Percentiles rank a stretch among this genome's conserved stretches.
Conservation (phyloP, 2,329 filamentous ascomycete genomes). For the Ceratocystis diversiconidia region DNA sequence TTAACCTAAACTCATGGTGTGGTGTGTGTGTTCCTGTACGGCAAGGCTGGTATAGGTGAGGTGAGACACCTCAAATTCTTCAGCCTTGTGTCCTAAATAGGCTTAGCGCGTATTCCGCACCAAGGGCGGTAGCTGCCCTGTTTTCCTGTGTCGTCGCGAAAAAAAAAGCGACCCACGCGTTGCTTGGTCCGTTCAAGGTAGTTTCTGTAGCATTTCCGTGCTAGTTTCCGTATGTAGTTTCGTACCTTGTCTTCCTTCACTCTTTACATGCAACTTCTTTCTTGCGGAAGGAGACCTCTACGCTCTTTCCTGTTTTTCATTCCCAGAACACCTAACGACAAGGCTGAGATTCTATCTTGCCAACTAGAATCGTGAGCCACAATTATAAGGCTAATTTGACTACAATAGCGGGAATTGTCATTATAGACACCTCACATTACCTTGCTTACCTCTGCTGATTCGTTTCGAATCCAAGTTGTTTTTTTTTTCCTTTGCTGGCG, state of each 20-base stretch:
- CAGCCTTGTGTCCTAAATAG: constrained; percentile 26
- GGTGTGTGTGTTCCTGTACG: too few species aligned
- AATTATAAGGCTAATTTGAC: background rate
- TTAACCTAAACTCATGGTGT: background rate
- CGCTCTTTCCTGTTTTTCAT: background rate
- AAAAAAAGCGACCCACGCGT: constrained; percentile 25
- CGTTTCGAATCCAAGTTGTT: background rate
- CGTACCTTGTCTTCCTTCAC: too few species aligned
- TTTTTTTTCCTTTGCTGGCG: background rate
- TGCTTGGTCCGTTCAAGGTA: constrained; percentile 25
- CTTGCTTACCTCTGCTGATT: background rate
- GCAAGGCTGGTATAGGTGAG: too few species aligned
- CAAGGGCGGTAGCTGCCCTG: constrained; percentile 5
- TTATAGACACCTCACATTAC: too few species aligned
- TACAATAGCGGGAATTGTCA: background rate
- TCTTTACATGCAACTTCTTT: background rate
- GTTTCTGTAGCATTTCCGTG: background rate
- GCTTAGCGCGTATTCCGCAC: constrained; percentile 23
- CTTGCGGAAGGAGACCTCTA: background rate
- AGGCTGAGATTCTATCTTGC: background rate
- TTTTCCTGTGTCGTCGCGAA: constrained; percentile 22
- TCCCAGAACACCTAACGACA: background rate
- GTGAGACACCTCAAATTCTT: constrained; percentile 9
- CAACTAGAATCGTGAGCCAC: background rate
- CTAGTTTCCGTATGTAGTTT: background rate